phyloP scores from a whole-genome alignment of 2,329 filamentous ascomycete genomes.

The Fusarium sp. region DNA sequence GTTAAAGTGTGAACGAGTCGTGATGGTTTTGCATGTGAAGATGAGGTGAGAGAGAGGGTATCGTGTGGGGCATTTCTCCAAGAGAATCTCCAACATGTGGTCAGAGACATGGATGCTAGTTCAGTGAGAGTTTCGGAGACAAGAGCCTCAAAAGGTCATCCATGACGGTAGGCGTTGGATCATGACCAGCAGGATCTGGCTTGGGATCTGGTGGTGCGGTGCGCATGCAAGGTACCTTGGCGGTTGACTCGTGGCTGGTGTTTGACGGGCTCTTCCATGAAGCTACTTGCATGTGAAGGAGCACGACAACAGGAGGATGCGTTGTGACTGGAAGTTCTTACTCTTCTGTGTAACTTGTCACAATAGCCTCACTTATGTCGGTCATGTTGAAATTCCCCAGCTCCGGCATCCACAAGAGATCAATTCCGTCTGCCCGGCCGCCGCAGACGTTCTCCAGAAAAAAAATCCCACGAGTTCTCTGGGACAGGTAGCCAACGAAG shows the following conservation, averaged over 20 bases:
- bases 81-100: constrained; percentile 4
- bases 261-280: neutral
- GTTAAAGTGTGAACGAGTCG: neutral
- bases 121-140: neutral
- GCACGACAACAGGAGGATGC: neutral
- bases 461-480: neutral
- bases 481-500: neutral
- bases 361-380: neutral
- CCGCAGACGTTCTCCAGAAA: neutral
- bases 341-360: neutral
- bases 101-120: neutral
- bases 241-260: neutral
- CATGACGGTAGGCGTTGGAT: neutral
- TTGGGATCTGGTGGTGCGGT: constrained; percentile 9
- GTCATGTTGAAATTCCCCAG: neutral
- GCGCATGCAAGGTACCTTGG: constrained; percentile 18
- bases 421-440: constrained; percentile 35
- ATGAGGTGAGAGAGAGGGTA: constrained; percentile 4
- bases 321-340: neutral
- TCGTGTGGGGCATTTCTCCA: constrained; percentile 34
- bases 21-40: constrained; percentile 39
- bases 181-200: constrained; percentile 10
- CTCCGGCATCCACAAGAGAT: neutral
- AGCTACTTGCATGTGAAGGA: neutral
- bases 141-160: constrained; percentile 17